Evolutionary conservation across 2,329 filamentous ascomycete genomes (phyloP), one percentile per base, ranked within the genome.

Genomic region (Plectosphaerella plurivora): DNA sequence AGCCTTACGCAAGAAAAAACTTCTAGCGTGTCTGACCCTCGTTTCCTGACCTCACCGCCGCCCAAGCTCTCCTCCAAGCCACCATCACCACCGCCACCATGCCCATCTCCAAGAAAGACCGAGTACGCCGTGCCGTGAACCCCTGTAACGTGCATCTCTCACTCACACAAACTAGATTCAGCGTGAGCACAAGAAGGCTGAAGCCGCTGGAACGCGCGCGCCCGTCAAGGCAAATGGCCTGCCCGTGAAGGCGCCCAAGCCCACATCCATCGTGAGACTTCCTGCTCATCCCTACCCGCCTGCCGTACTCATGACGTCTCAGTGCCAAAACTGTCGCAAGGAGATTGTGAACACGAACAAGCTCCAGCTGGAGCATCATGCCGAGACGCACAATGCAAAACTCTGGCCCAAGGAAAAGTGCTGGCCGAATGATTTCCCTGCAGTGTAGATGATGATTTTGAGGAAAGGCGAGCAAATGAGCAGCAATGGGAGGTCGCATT

Each of bases 351-450:
- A 74, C 61, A 75, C 74, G 51, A 79, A 80, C 59, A 67, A 72
- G 50, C 69, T 72, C 42, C 76, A 79, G 62, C 69, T 81, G 14
- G 73, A 77, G 62, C 71, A 73, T n/a, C 78, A 82, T 58, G 78
- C 78, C 12, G 61, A 64, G 49, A 81, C 76, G 5, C 78, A 82
- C 59, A 69, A 74, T 56, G 65, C 71, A 24, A 74, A 74, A 55
- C 53, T 64, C 4, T 81, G 78, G 78, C 66, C 77, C 1, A 81
- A 80, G 70, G 77, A 81, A 70, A 81, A 81, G 70, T 82, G 78
- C 69, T 82, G 75, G 73, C 78, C 78, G 2, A 76, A 75, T 49
- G 75, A 78, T 48, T 78, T 76, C 55, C 48, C 47, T 10, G 51
- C 51, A 15, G 39, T 28, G 12, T 37, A 48, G 33, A 24, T 7